These are phyloP conservation scores for Colletotrichum gloeosporioides DNA, from an alignment of 2,329 filamentous ascomycete species.

Conservation along the genomic window DNA sequence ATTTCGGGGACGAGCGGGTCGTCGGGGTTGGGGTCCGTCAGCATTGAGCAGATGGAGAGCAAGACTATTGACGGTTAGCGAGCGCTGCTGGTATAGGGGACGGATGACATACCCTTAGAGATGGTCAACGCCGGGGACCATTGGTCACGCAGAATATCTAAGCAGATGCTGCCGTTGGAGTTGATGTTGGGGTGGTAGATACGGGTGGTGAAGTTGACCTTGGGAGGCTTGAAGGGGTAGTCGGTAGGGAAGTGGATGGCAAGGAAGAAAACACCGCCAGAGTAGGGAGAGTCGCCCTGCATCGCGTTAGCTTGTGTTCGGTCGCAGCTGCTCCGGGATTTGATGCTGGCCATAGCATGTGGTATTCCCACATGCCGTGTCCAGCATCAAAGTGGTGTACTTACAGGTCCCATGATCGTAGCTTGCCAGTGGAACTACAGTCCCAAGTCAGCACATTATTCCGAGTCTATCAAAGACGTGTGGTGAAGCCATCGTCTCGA, in stretches of 20 bases:
- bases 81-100: neutral
- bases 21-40: constrained; percentile 99
- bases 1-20: constrained; percentile 99
- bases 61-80: constrained; percentile 66
- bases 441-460: constrained; percentile 5
- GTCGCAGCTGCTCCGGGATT: neutral
- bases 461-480: neutral
- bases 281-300: constrained; percentile 94
- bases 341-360: neutral
- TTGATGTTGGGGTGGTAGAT: constrained; percentile 99
- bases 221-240: constrained; percentile 99
- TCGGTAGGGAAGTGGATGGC: constrained; percentile 99
- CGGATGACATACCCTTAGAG: constrained; percentile 78
- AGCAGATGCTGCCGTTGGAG: constrained; percentile 98
- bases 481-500: constrained; percentile 23
- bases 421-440: constrained; percentile 99
- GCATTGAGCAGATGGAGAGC: constrained; percentile 99
- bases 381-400: constrained; percentile 40
- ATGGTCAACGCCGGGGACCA: constrained; percentile 99
- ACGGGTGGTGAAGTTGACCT: constrained; percentile 99
- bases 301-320: neutral
- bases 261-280: constrained; percentile 98
- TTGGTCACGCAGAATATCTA: constrained; percentile 98
- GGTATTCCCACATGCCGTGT: neutral
- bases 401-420: constrained; percentile 99